Evolutionary conservation across 1,284 basidiomycete genomes (phyloP), one percentile per base, ranked within the genome.

Genomic region (Trametes pubescens): DNA sequence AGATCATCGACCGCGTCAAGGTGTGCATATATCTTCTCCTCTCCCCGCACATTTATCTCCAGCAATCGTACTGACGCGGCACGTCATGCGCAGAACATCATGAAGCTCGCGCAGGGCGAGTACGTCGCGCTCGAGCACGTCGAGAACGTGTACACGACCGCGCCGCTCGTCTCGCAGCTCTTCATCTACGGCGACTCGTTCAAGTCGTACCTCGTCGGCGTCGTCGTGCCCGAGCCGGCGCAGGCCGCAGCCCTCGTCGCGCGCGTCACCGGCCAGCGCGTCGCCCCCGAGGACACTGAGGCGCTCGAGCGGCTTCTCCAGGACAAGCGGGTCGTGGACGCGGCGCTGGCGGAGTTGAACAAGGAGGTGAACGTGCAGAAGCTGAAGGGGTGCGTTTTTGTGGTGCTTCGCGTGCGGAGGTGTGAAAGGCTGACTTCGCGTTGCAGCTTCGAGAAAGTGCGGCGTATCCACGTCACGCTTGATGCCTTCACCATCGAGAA

Each of bases 41-140:
- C n/a, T 6, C 18, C 29, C 8, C 21, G 16, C 32, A n/a, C n/a
- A n/a, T n/a, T n/a, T 24, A 8, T 9, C 18, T 76, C 62, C n/a
- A n/a, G n/a, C n/a, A n/a, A n/a, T n/a, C 34, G 14, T 62, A 44
- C 22, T 34, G 22, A 65, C 46, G 9, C 64, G 32, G 3, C 11
- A 7, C 26, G 2, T 16, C 46, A 2, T 34, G n/a, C 18, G 7
- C 76, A 98, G 92, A 98, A 98, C 78, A 94, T 98, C 74, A 93
- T 98, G 90, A 98, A 98, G 80, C 91, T 98, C 57, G 83, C 92
- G 24, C 96, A 98, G 79, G 96, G 95, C 70, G 98, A 99, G 81
- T 99, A 99, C 76, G 96, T 99, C 59, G 96, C 97, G 21, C 85
- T 99, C 59, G 97, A 99, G 81, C 96, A 96, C 79, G 84, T 98